Conservation (phyloP, 164 flowering plant genomes). For the Umbellularia californica region DNA sequence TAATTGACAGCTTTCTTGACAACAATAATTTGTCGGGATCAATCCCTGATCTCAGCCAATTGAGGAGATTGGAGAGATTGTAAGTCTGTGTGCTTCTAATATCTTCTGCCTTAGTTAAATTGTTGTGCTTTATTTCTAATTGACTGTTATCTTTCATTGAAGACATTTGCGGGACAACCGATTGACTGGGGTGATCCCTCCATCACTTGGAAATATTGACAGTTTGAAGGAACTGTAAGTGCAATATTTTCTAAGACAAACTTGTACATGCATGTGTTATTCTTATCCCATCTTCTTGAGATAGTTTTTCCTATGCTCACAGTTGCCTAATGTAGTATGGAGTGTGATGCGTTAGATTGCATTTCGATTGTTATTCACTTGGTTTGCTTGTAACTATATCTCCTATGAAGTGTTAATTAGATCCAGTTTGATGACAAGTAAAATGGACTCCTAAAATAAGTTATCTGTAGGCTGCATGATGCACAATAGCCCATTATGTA, state of each 20-base stretch:
- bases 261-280: not conserved
- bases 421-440: not conserved
- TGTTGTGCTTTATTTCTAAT: not conserved
- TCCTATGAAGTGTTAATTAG: not conserved
- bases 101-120: not conserved
- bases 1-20: conserved; percentile 58
- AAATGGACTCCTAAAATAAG: not conserved
- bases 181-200: conserved; percentile 15
- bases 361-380: not conserved
- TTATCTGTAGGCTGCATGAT: too few relatives aligned
- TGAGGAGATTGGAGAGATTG: conserved; percentile 59
- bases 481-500: too few relatives aligned
- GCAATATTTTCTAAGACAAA: not conserved
- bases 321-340: not conserved
- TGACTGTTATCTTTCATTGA: not conserved
- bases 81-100: conserved; percentile 32
- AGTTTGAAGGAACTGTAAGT: conserved; percentile 18
- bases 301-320: not conserved
- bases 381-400: not conserved
- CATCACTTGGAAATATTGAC: conserved; percentile 10
- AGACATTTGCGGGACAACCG: conserved; percentile 19
- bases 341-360: not conserved
- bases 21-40: conserved; percentile 69
- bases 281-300: not conserved
- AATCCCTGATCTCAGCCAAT: conserved; percentile 66